Evolutionary conservation across 352 stramenopile genomes (phyloP).

Genomic region (Globisporangium okanoganense): DNA sequence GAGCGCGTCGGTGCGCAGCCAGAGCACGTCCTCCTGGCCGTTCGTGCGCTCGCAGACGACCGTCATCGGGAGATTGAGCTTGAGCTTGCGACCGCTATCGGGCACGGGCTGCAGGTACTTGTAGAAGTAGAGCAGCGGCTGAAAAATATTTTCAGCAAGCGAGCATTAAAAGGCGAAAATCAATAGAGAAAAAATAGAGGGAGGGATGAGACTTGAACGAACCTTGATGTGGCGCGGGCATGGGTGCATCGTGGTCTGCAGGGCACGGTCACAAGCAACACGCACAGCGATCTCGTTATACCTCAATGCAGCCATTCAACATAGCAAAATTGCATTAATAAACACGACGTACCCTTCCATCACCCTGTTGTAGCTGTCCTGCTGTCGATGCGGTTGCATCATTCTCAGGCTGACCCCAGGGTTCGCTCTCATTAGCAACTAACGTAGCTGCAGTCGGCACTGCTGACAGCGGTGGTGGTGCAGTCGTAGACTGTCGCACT

Average conservation of each 20-base stretch:
- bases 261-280: background rate
- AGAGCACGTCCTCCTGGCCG: conserved; percentile 51
- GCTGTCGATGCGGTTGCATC: background rate
- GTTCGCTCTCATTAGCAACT: background rate
- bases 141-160: background rate
- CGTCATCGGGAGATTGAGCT: conserved; percentile 56
- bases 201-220: background rate
- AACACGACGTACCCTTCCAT: background rate
- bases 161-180: background rate
- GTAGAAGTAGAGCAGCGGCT: conserved; percentile 77
- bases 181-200: background rate
- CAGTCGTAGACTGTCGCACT: conserved; percentile 28
- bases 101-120: conserved; percentile 78
- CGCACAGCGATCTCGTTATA: background rate
- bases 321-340: background rate
- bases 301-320: background rate
- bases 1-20: conserved; percentile 42
- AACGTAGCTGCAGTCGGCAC: background rate
- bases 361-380: background rate
- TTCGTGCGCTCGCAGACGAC: conserved; percentile 56
- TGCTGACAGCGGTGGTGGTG: conserved; percentile 5
- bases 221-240: conserved; percentile 37
- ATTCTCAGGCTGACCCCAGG: background rate
- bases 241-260: conserved; percentile 9
- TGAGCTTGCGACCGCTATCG: conserved; percentile 24